phyloP scores from a whole-genome alignment of 352 stramenopile species.

The Phytopythium oedochilum region DNA sequence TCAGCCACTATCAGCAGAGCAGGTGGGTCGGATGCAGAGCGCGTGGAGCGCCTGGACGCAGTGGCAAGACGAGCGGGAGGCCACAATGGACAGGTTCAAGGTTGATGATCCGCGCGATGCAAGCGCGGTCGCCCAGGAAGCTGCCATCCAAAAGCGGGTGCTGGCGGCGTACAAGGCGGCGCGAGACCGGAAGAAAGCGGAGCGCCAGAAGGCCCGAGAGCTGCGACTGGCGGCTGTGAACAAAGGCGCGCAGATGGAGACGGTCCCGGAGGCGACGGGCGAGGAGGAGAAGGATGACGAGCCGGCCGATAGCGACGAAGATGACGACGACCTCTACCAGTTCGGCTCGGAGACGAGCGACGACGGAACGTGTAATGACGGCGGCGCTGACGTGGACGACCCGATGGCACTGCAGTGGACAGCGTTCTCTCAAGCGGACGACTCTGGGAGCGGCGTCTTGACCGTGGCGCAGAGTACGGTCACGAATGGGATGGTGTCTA shows the following conservation, averaged over 20 bases:
- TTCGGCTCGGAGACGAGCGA: constrained; percentile 44
- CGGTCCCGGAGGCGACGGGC: constrained; percentile 44
- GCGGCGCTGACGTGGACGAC: constrained; percentile 51
- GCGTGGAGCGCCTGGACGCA: constrained; percentile 34
- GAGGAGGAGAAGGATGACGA: not conserved
- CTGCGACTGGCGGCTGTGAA: constrained; percentile 19
- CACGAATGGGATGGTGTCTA: constrained; percentile 1
- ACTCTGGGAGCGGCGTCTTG: constrained; percentile 28
- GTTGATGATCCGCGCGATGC: constrained; percentile 50
- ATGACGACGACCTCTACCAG: constrained; percentile 43
- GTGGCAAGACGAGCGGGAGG: constrained; percentile 48
- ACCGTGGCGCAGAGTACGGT: constrained; percentile 47
- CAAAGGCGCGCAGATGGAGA: constrained; percentile 44
- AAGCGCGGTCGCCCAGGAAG: constrained; percentile 44
- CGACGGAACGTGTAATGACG: constrained; percentile 27
- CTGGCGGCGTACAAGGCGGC: constrained; percentile 60
- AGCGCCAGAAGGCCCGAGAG: constrained; percentile 52
- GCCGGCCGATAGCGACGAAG: constrained; percentile 17
- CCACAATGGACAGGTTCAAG: constrained; percentile 62
- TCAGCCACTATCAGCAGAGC: constrained; percentile 22
- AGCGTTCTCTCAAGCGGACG: constrained; percentile 50
- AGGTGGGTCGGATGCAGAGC: constrained; percentile 32
- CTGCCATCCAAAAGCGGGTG: constrained; percentile 61
- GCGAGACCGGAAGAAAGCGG: constrained; percentile 52
- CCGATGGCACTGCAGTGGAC: constrained; percentile 61